These are phyloP conservation scores for Aspergillus calidoustus DNA, from an alignment of 2,329 filamentous ascomycete genomes.

Conservation along the genomic window DNA sequence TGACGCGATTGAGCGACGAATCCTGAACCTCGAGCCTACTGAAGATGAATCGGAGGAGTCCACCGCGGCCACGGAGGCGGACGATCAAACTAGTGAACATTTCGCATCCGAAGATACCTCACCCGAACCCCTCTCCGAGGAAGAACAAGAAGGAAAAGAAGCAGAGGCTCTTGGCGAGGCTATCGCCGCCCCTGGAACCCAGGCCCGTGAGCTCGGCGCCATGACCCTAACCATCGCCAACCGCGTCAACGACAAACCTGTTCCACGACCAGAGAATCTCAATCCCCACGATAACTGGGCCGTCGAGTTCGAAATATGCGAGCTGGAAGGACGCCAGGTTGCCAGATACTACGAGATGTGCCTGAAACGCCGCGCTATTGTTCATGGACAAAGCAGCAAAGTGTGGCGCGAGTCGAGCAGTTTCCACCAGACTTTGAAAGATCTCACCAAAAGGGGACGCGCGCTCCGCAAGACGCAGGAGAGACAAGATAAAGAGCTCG, in stretches of 20 bases:
- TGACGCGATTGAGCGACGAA: conserved; percentile 67
- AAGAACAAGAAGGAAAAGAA: not conserved
- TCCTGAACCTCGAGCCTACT: conserved; percentile 40
- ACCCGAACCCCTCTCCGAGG: not conserved
- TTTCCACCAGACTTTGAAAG: conserved; percentile 47
- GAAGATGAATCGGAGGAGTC: conserved; percentile 19
- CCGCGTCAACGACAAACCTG: conserved; percentile 68
- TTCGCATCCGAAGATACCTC: not conserved
- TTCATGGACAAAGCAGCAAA: conserved; percentile 46
- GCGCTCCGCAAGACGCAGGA: conserved; percentile 62
- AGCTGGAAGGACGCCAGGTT: conserved; percentile 57
- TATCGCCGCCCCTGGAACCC: not conserved
- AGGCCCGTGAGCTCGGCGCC: conserved; percentile 57
- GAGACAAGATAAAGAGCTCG: conserved; percentile 53
- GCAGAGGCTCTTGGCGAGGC: not conserved
- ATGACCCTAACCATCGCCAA: conserved; percentile 75
- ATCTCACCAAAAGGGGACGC: conserved; percentile 60
- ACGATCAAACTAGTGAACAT: not conserved
- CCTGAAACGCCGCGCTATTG: conserved; percentile 59
- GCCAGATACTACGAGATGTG: conserved; percentile 60
- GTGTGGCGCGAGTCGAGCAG: conserved; percentile 51
- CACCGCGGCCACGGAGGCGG: not conserved
- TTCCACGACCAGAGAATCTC: conserved; percentile 63
- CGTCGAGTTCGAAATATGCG: conserved; percentile 77
- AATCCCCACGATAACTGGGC: conserved; percentile 62